Evolutionary conservation across 2,329 filamentous ascomycete species (phyloP).

Genomic region (Pseudocercospora musae): DNA sequence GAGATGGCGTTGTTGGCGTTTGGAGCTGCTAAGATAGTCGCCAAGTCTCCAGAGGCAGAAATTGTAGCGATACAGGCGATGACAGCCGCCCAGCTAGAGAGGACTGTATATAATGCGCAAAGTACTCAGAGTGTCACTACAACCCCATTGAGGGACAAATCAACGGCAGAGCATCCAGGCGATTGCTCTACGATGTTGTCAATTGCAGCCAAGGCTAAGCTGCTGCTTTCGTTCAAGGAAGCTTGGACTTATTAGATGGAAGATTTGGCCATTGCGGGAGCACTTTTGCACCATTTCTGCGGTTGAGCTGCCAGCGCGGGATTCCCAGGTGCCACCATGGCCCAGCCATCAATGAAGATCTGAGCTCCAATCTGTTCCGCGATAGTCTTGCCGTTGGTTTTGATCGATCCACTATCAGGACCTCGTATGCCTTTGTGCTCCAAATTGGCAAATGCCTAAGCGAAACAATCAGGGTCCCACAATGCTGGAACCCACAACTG

Average conservation of each 20-base stretch:
- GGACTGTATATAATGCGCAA: not conserved
- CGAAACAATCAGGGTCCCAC: too few species aligned
- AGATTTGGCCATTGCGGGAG: too few species aligned
- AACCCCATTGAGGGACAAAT: not conserved
- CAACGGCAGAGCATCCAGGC: too few species aligned
- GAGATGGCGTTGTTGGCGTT: conserved; percentile 81
- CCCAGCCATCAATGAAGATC: conserved; percentile 8
- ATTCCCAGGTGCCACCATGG: not conserved
- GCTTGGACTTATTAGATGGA: too few species aligned
- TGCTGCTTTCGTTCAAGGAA: too few species aligned
- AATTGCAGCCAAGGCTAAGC: too few species aligned
- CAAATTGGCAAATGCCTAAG: not conserved
- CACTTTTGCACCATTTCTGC: too few species aligned
- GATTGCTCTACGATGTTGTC: too few species aligned
- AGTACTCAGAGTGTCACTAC: not conserved
- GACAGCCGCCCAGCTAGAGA: not conserved
- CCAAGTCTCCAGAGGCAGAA: not conserved
- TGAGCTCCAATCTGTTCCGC: conserved; percentile 5
- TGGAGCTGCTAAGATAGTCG: conserved; percentile 67
- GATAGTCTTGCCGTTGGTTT: not conserved
- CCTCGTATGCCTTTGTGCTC: not conserved
- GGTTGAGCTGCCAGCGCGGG: not conserved
- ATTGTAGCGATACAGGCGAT: conserved; percentile 13
- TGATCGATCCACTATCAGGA: not conserved
- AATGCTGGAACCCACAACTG: not conserved